Base-by-base conservation (phyloP, 176 grass and related monocot genomes). In the Echinochloa phyllopogon region DNA sequence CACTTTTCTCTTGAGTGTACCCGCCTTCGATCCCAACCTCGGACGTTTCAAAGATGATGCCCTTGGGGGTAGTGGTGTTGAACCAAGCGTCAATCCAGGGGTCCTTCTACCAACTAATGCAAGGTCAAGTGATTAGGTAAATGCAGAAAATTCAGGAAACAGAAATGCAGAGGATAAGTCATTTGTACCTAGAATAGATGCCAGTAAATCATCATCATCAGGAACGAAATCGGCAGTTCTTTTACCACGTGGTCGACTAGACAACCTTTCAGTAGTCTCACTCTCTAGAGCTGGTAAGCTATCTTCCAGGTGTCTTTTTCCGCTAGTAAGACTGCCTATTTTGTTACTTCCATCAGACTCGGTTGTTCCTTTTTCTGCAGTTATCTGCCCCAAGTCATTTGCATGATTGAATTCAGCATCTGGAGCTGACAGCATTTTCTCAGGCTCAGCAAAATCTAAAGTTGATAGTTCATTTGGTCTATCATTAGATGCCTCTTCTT, bases 311-410 rank as follows among this genome's bases (percentile, higher is more conserved):
- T 79, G 88, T 47, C 97, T 84, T 89, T 99, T 99, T 77, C 91
- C 90, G 82, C 90, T 91, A 27, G 80, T 89, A 64, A 99, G 90
- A 87, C 86, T 94, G 50, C 84, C 87, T 39, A 94, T 79, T 88
- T 86, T 96, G 81, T 94, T 87, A 90, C 97, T 99, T 78, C 90
- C 94, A 89, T 99, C 97, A 65, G 91, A 96, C 75, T 96, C 97
- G 64, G 85, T 86, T 15, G 87, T 81, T 63, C 86, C 88, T 83
- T 88, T 99, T 91, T 99, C 97, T 78, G 88, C 86, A 55, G 94
- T 99, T 65, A 94, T 52, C 59, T 94, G 97, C 57, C 89, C 94
- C 79, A 92, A 86, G 61, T 92, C 90, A 90, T 94, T 94, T 78
- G 74, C 64, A 51, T 77, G 86, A 74, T 86, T 40, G 71, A 77